These are phyloP conservation scores for Amesomyces nigricolor DNA, from an alignment of 2,329 filamentous ascomycete genomes.

Conservation along the genomic window DNA sequence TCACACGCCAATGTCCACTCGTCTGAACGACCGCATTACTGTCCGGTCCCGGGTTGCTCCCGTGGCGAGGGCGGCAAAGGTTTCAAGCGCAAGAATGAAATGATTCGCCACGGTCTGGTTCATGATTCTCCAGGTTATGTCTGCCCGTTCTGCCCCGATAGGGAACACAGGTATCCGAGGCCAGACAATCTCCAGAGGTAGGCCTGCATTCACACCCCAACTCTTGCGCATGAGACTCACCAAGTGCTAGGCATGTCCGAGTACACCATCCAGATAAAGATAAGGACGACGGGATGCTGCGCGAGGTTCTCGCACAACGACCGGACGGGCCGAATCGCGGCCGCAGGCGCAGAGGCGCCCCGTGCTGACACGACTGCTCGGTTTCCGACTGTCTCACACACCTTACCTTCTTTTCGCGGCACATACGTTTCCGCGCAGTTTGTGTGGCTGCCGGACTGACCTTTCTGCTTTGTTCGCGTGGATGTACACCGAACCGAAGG, in stretches of 20 bases:
- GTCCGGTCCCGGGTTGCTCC: constrained; percentile 56
- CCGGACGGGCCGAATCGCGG: constrained; percentile 79
- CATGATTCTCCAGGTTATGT: constrained; percentile 93
- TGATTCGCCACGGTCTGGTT: constrained; percentile 75
- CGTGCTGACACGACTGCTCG: constrained; percentile 23
- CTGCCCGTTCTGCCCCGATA: constrained; percentile 90
- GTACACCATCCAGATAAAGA: constrained; percentile 87
- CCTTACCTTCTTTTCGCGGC: background rate
- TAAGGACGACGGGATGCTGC: constrained; percentile 75
- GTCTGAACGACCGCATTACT: constrained; percentile 60
- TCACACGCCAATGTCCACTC: constrained; percentile 73
- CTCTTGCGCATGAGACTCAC: constrained; percentile 19
- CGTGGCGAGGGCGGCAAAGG: constrained; percentile 59
- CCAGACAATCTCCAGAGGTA: constrained; percentile 95
- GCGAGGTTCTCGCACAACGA: constrained; percentile 79
- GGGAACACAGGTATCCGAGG: constrained; percentile 89
- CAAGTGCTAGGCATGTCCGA: constrained; percentile 67
- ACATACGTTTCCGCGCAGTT: constrained; percentile 16
- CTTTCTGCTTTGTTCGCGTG: background rate
- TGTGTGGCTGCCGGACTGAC: background rate
- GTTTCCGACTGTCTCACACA: background rate
- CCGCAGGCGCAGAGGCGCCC: constrained; percentile 60
- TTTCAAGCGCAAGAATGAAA: constrained; percentile 68
- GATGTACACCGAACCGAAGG: background rate
- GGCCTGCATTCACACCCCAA: constrained; percentile 26